Conservation (phyloP, 108 stramenopile genomes). For the Cyclotella cryptica region DNA sequence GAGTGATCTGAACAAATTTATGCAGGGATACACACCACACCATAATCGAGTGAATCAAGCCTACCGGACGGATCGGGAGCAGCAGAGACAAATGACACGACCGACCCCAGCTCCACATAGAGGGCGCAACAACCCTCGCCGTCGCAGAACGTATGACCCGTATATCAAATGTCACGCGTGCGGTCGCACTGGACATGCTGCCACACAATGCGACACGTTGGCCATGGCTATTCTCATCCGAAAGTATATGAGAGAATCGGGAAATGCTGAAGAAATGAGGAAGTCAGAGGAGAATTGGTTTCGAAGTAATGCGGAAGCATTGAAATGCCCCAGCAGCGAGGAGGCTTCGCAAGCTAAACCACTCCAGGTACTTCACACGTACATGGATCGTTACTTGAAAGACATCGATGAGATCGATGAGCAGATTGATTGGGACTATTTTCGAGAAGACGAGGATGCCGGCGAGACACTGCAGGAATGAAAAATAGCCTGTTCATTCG, state of each 20-base stretch:
- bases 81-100: too few relatives aligned
- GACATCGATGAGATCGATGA: not conserved
- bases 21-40: too few relatives aligned
- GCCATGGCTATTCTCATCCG: not conserved
- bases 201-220: not conserved
- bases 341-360: not conserved
- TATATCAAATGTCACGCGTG: constrained; percentile 5
- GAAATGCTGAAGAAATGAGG: not conserved
- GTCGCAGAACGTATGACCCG: not conserved
- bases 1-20: too few relatives aligned
- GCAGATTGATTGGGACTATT: not conserved
- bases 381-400: not conserved
- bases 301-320: not conserved
- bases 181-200: not conserved
- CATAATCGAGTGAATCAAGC: too few relatives aligned
- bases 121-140: too few relatives aligned
- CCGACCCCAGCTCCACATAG: too few relatives aligned
- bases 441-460: not conserved
- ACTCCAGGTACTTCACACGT: not conserved
- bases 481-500: not conserved
- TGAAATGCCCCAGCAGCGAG: not conserved
- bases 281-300: too few relatives aligned
- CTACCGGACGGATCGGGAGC: too few relatives aligned
- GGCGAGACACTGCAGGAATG: not conserved
- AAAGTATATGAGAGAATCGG: not conserved